Evolutionary conservation across 805 yeast genomes (phyloP), one percentile per base, ranked within the genome.

Genomic region (Candida pseudoglaebosa): DNA sequence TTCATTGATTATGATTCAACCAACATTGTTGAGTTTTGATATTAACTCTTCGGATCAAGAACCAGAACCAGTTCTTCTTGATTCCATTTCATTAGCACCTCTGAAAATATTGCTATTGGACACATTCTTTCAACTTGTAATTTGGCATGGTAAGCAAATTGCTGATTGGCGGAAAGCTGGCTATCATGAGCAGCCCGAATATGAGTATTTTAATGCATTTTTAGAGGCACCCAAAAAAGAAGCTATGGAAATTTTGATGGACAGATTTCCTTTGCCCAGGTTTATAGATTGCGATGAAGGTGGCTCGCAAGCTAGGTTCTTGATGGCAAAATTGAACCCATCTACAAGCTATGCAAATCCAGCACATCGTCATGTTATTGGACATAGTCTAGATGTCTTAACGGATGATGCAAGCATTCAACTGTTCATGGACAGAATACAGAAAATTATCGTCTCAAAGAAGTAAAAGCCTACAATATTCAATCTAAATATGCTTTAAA

Each of bases 261-360:
- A 81, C 49, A 61, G 88, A 48, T 81, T 77, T 65, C 88, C 88
- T 38, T 66, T 81, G 44, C 88, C 88, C 4, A 67, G 88, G 50
- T 81, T 80, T 48, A 78, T 81, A 38, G 86, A 81, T 52, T 78
- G 85, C 18, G 85, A 81, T 49, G 86, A 80, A 54, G 86, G 86
- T 39, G 87, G 86, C 3, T 80, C 86, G 0, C 88, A 81, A 53
- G 86, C 87, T 0, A 70, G 88, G 58, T 81, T 81, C 55, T 64
- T 81, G 40, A 77, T 77, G 70, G 81, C 86, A 2, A 80, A 80
- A 57, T 64, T 81, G 49, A 81, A 81, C 57, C 87, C 88, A 10
- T 72, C 84, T 3, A 78, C 80, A 2, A 71, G 72, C 33, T 78
- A 80, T 54, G 51, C 60, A 5, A 47, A 65, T 36, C 67, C 67